A percentile compares a stretch with the other conserved stretches of the same genome.
Conservation (phyloP, 1,284 basidiomycete species). For the Microbotryomycetes sp. region DNA sequence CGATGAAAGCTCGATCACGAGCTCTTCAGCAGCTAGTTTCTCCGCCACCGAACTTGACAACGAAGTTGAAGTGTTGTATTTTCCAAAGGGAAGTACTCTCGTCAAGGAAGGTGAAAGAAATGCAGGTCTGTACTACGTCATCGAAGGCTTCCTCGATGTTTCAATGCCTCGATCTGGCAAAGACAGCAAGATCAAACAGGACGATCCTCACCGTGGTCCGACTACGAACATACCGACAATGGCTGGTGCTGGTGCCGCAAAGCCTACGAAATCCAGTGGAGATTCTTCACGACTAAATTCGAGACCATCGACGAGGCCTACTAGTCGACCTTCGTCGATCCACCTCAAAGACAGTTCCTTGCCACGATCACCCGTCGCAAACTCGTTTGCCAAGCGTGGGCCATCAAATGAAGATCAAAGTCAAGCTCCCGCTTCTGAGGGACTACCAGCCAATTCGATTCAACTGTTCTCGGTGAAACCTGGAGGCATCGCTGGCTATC, state of each 20-base stretch:
- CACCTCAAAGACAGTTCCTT: neutral
- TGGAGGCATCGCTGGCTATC: constrained; percentile 96
- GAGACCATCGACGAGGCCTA: neutral
- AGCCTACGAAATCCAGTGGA: neutral
- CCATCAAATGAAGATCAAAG: neutral
- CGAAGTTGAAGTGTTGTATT: constrained; percentile 92
- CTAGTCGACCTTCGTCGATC: neutral
- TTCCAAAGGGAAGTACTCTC: constrained; percentile 74
- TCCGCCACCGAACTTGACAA: constrained; percentile 72
- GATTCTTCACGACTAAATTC: neutral
- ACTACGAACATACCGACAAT: neutral
- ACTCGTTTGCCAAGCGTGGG: neutral
- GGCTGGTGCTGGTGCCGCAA: neutral
- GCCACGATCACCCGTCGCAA: neutral
- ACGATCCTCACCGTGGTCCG: neutral
- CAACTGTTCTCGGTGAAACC: constrained; percentile 85
- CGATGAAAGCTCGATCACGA: constrained; percentile 38
- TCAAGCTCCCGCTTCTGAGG: neutral
- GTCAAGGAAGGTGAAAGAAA: constrained; percentile 86
- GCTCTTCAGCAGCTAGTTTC: constrained; percentile 39
- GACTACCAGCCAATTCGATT: constrained; percentile 22
- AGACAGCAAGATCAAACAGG: constrained; percentile 4
- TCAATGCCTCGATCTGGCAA: constrained; percentile 56
- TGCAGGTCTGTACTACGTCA: constrained; percentile 93
- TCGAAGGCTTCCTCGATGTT: constrained; percentile 94